A percentile compares a stretch with the other conserved stretches of the same genome.
These are phyloP conservation scores for Fusarium hainanense DNA, from an alignment of 2,329 filamentous ascomycete genomes.

Conservation along the genomic window DNA sequence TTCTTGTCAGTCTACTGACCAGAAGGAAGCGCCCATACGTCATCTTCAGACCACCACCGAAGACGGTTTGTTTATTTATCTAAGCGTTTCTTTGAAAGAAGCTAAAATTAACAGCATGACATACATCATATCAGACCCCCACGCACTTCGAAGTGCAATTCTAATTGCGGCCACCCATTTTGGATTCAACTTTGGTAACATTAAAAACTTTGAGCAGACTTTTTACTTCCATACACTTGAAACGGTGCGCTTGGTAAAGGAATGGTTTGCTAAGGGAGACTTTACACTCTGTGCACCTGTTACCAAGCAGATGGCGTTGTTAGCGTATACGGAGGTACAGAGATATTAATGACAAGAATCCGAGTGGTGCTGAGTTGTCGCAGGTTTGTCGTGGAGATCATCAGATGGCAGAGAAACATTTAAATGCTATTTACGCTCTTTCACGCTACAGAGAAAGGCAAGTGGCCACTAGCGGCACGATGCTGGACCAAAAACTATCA, in stretches of 20 bases:
- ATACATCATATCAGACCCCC: neutral
- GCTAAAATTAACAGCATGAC: neutral
- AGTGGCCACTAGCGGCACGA: neutral
- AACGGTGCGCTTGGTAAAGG: constrained; percentile 13
- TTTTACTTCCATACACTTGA: constrained; percentile 14
- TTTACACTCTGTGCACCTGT: neutral
- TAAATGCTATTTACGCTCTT: constrained; percentile 3
- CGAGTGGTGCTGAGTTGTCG: neutral
- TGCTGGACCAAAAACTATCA: neutral
- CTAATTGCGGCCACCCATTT: constrained; percentile 17
- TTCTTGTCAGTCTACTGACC: neutral
- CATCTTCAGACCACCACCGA: neutral
- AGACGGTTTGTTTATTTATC: neutral
- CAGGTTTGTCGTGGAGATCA: constrained; percentile 7
- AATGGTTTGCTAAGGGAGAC: constrained; percentile 1
- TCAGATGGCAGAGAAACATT: constrained; percentile 1
- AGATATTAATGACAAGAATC: fast-evolving
- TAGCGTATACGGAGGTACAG: constrained; percentile 20
- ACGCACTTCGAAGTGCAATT: constrained; percentile 10
- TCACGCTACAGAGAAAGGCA: neutral
- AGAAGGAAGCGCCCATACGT: neutral
- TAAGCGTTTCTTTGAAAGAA: fast-evolving
- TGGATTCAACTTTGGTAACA: constrained; percentile 2
- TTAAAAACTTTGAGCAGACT: neutral
- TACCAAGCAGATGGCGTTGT: neutral